phyloP scores from a whole-genome alignment of 2,329 filamentous ascomycete genomes.

The Plectosphaerella plurivora region DNA sequence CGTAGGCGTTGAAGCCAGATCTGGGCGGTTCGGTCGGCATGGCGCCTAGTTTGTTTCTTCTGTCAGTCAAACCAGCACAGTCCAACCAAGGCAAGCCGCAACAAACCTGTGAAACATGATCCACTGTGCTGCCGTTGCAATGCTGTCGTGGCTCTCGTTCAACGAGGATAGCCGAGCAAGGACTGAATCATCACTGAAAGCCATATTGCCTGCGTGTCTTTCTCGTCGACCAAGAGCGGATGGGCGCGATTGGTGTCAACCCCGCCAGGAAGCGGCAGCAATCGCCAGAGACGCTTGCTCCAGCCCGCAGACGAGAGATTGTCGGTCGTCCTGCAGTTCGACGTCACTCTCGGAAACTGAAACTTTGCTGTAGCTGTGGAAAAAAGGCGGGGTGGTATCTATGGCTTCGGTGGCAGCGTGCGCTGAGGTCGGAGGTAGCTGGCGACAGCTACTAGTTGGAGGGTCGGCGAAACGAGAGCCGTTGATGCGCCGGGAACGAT shows the following conservation, averaged over 20 bases:
- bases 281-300: too few relatives aligned
- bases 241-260: neutral
- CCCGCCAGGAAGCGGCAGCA: too few relatives aligned
- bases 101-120: conserved; percentile 96
- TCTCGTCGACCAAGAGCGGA: neutral
- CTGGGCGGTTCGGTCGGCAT: conserved; percentile 86
- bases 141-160: conserved; percentile 97
- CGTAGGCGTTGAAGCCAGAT: conserved; percentile 89
- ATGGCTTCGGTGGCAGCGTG: too few relatives aligned
- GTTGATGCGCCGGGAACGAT: too few relatives aligned
- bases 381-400: too few relatives aligned
- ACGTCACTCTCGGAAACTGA: too few relatives aligned
- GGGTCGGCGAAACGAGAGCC: neutral
- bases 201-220: conserved; percentile 51
- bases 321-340: too few relatives aligned
- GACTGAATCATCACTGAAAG: conserved; percentile 93
- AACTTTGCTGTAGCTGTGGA: too few relatives aligned
- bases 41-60: conserved; percentile 54
- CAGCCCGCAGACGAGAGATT: neutral
- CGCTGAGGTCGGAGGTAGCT: neutral
- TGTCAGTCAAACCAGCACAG: neutral
- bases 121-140: conserved; percentile 96
- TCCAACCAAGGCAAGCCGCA: neutral
- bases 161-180: conserved; percentile 90
- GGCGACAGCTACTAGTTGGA: neutral